phyloP scores from a whole-genome alignment of 2,329 filamentous ascomycete species.

The Pseudogymnoascus sp. region DNA sequence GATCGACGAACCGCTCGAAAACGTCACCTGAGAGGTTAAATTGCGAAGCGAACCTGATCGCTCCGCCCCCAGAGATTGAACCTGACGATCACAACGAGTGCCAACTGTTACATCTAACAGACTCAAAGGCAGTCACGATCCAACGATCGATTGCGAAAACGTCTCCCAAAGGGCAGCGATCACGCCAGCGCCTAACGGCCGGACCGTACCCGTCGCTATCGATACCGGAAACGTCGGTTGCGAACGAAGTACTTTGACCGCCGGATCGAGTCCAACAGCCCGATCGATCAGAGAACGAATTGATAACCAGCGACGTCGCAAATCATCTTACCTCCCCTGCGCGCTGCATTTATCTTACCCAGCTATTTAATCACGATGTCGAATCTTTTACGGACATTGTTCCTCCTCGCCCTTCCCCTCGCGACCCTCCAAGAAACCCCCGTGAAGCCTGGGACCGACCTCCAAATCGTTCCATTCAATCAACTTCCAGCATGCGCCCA shows the following conservation, averaged over 20 bases:
- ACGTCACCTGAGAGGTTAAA: conserved; percentile 4
- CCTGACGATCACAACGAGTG: background rate
- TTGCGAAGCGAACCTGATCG: background rate
- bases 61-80: conserved; percentile 4
- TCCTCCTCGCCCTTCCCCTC: conserved; percentile 8
- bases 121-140: background rate
- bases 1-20: background rate
- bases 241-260: conserved; percentile 1
- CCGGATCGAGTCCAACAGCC: background rate
- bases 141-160: background rate
- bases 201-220: conserved; percentile 1
- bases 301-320: background rate
- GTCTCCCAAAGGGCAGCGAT: background rate
- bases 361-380: background rate
- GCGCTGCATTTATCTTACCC: background rate
- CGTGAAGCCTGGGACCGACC: background rate
- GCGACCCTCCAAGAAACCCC: background rate
- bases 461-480: conserved; percentile 44
- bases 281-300: background rate
- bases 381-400: background rate
- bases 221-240: conserved; percentile 6
- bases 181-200: conserved; percentile 5
- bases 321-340: background rate
- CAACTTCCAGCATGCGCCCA: conserved; percentile 55
- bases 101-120: background rate